Conservation (phyloP, 768 basidiomycete species). For the Podaxis pistillaris region DNA sequence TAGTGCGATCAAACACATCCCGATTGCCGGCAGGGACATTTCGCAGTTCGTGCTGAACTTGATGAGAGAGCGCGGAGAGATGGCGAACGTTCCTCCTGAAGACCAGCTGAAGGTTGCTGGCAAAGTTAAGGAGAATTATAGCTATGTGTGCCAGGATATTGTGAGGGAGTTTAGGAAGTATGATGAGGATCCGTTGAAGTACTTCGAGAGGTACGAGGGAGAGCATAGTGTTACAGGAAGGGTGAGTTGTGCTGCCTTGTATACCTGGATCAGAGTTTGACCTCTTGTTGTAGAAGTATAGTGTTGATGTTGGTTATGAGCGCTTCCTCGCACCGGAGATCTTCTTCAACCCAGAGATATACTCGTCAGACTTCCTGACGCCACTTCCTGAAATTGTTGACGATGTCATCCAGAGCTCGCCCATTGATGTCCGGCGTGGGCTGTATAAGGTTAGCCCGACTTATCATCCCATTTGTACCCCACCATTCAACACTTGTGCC, state of each 20-base stretch:
- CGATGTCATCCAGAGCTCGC: conserved; percentile 90
- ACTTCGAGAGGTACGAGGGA: conserved; percentile 91
- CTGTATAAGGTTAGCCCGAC: conserved; percentile 75
- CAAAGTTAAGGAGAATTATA: conserved; percentile 97
- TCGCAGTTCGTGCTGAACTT: conserved; percentile 94
- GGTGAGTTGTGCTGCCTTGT: conserved; percentile 41
- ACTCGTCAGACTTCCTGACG: conserved; percentile 95
- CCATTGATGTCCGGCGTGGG: conserved; percentile 95
- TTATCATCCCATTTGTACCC: not conserved
- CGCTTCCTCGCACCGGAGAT: conserved; percentile 99
- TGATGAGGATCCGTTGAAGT: conserved; percentile 92
- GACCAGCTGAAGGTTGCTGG: conserved; percentile 90
- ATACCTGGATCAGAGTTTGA: not conserved
- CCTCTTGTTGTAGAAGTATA: conserved; percentile 70
- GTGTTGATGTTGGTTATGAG: conserved; percentile 94
- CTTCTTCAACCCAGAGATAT: conserved; percentile 99
- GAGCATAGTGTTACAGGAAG: conserved; percentile 91
- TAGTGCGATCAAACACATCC: conserved; percentile 97
- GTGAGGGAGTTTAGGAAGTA: conserved; percentile 99
- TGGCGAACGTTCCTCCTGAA: conserved; percentile 86
- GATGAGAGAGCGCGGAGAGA: conserved; percentile 94
- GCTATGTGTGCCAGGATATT: conserved; percentile 98
- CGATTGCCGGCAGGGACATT: conserved; percentile 97
- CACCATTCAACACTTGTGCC: not conserved
- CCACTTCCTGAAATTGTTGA: conserved; percentile 97